These are phyloP conservation scores for Calonectria leucothoes DNA, from an alignment of 2,329 filamentous ascomycete species.

Conservation along the genomic window DNA sequence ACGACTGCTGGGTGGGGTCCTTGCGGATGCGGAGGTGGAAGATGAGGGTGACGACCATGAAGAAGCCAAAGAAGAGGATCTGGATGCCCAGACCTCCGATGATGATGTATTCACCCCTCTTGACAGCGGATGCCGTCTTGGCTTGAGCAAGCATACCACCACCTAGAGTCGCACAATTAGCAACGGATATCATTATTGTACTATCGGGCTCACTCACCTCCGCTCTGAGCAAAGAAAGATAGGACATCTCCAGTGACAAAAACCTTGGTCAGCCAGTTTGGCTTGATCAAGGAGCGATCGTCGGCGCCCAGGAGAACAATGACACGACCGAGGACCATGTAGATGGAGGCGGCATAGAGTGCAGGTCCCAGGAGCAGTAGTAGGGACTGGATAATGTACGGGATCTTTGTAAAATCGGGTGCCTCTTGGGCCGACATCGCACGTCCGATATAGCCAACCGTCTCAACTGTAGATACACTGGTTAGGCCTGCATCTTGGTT, in stretches of 20 bases:
- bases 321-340: slow-evolving; percentile 59
- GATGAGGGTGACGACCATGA: slow-evolving; percentile 58
- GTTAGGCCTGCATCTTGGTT: too few species aligned
- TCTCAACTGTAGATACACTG: slow-evolving; percentile 34
- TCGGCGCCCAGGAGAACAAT: slow-evolving; percentile 53
- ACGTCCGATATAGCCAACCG: slow-evolving; percentile 60
- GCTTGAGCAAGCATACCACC: slow-evolving; percentile 41
- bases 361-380: slow-evolving; percentile 53
- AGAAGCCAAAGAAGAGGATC: slow-evolving; percentile 65
- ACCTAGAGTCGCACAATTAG: slow-evolving; percentile 17
- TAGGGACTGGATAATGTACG: slow-evolving; percentile 54
- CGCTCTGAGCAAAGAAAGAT: slow-evolving; percentile 52
- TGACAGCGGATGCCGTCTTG: slow-evolving; percentile 40
- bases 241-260: slow-evolving; percentile 63
- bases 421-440: slow-evolving; percentile 55
- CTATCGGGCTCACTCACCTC: slow-evolving; percentile 28
- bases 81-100: slow-evolving; percentile 66
- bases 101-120: slow-evolving; percentile 59
- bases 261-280: slow-evolving; percentile 60
- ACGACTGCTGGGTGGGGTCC: slow-evolving; percentile 29
- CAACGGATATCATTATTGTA: background rate
- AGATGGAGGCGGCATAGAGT: slow-evolving; percentile 58
- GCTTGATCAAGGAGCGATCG: slow-evolving; percentile 53
- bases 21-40: slow-evolving; percentile 55
- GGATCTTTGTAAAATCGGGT: slow-evolving; percentile 49